Conservation (phyloP, 1,284 basidiomycete species). For the Ustilago lituana region DNA sequence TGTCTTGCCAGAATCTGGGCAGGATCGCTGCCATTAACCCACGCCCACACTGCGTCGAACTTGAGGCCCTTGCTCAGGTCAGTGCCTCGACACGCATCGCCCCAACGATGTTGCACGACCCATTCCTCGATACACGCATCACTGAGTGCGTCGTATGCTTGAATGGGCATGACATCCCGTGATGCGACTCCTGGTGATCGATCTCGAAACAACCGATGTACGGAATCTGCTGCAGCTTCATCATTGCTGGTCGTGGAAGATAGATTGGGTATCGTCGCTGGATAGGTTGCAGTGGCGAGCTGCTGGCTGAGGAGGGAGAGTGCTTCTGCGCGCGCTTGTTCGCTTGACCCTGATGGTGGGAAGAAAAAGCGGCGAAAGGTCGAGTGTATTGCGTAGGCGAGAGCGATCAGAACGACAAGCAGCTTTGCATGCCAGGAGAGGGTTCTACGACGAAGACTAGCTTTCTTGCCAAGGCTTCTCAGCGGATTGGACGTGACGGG, state of each 20-base stretch:
- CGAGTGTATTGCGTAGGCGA: slow-evolving; percentile 9
- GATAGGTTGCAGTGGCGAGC: slow-evolving; percentile 4
- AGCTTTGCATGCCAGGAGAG: slow-evolving; percentile 11
- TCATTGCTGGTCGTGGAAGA: neutral
- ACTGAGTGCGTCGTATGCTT: slow-evolving; percentile 35
- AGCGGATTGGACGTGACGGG: neutral
- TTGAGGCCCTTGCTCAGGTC: slow-evolving; percentile 28
- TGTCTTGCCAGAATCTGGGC: slow-evolving; percentile 37
- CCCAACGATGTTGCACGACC: slow-evolving; percentile 34
- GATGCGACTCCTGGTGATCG: slow-evolving; percentile 17
- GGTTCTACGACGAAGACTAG: slow-evolving; percentile 3
- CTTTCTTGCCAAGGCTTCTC: slow-evolving; percentile 1
- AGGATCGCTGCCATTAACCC: slow-evolving; percentile 45
- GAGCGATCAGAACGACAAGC: slow-evolving; percentile 7
- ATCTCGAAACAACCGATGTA: slow-evolving; percentile 27
- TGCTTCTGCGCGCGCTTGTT: slow-evolving; percentile 7
- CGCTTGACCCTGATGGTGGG: slow-evolving; percentile 4
- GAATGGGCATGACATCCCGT: slow-evolving; percentile 17
- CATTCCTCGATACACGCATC: slow-evolving; percentile 38
- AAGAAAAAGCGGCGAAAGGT: slow-evolving; percentile 6
- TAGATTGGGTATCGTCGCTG: neutral
- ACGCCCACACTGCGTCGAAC: slow-evolving; percentile 41
- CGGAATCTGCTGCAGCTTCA: neutral
- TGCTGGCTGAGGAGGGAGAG: slow-evolving; percentile 18
- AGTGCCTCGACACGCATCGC: slow-evolving; percentile 12